Evolutionary conservation across 768 basidiomycete species (phyloP), one percentile per base, ranked within the genome.

Genomic region (Lactarius akahatsu): DNA sequence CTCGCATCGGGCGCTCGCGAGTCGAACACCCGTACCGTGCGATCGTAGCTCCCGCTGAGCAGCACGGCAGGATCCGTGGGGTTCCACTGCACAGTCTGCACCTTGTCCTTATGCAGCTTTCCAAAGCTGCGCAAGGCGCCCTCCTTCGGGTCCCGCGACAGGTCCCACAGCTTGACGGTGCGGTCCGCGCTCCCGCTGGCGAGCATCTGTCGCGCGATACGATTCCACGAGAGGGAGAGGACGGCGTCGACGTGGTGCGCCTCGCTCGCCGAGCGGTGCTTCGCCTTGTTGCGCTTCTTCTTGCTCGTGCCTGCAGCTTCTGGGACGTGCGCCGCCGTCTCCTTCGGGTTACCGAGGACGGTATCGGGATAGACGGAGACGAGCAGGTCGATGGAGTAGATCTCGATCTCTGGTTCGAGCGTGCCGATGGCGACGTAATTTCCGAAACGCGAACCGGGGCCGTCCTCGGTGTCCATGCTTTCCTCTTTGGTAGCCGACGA

Each of bases 131-230:
- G 83, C 72, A 98, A 85, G 28, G 96, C 96, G 18, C 83, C 86
- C 66, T 72, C 73, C 7, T 74, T 76, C 5, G 86, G 85, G 61
- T 86, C 83, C 16, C 92, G 83, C 45, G 83, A 89, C 62, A 99
- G 81, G 79, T 99, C 97, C 97, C 96, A 99, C 32, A 99, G 78
- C 77, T 99, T 99, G 68, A 99, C 94, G 0, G 96, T 98, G 61
- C 87, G 84, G 78, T 99, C 97, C 2, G 97, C 96, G 62, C 91
- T 93, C 3, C 92, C 92, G 57, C 91, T 94, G 0, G 96, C 92
- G 7, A 99, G 82, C 57, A 98, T 80, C 72, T 96, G 93, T n/a
- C 94, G 83, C 73, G 96, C 93, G 2, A 82, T 79, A 63, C 82
- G 88, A 73, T 98, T 98, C 96, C 97, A 98, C 61, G 91, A 91